Evolutionary conservation across 208 protist genomes (phyloP).

Genomic region (Leishmania arabica): DNA sequence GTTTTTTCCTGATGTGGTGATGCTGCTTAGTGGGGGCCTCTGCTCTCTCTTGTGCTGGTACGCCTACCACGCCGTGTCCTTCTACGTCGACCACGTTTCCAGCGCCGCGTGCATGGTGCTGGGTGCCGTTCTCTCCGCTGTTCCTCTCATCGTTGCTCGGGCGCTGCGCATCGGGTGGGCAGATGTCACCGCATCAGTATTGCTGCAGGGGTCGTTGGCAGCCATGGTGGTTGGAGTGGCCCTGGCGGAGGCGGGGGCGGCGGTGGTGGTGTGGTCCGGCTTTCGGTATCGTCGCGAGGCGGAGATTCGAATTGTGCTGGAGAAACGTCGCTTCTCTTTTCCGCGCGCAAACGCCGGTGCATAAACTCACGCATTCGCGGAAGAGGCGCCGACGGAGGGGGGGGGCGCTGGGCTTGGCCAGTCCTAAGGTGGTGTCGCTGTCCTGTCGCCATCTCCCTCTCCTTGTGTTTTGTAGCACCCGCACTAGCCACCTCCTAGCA

Average conservation of each 20-base stretch:
- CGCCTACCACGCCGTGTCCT: conserved; percentile 28
- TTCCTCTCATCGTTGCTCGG: conserved; percentile 12
- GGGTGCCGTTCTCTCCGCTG: conserved; percentile 13
- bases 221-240: background rate
- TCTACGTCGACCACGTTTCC: conserved; percentile 29
- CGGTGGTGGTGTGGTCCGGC: conserved; percentile 12
- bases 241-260: conserved; percentile 2
- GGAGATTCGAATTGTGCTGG: conserved; percentile 32
- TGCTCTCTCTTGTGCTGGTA: conserved; percentile 21
- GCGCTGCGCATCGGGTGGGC: conserved; percentile 5
- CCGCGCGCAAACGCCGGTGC: background rate
- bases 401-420: background rate
- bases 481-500: background rate
- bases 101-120: conserved; percentile 27
- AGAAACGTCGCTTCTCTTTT: background rate
- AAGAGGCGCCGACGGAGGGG: background rate
- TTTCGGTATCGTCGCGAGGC: conserved; percentile 24
- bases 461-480: background rate
- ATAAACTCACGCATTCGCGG: background rate
- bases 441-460: background rate
- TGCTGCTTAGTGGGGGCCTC: conserved; percentile 19
- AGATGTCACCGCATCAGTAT: conserved; percentile 4
- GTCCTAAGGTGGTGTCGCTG: background rate
- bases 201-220: background rate
- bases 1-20: conserved; percentile 19